Conservation (phyloP, 768 basidiomycete species). For the Lactarius akahatsu region DNA sequence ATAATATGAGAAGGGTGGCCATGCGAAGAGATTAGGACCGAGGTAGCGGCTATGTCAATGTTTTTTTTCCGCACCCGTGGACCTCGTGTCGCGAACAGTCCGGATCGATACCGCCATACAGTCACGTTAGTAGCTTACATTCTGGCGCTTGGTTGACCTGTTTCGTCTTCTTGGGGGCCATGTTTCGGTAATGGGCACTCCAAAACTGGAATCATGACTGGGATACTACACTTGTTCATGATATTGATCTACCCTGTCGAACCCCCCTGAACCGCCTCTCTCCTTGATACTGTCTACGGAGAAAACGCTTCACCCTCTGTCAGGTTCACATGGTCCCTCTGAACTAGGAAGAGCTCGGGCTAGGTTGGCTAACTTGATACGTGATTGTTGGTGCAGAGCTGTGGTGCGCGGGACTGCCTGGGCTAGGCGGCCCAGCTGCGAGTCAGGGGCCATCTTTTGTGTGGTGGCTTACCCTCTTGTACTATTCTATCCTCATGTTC, state of each 20-base stretch:
- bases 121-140: not conserved
- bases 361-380: not conserved
- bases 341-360: not conserved
- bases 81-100: not conserved
- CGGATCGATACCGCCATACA: not conserved
- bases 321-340: too few relatives aligned
- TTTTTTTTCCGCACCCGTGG: not conserved
- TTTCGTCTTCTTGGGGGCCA: not conserved
- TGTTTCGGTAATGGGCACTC: not conserved
- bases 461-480: too few relatives aligned
- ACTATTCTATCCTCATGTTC: too few relatives aligned
- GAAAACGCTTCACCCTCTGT: too few relatives aligned
- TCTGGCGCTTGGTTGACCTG: not conserved
- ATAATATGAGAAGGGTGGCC: conserved; percentile 6
- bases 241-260: not conserved
- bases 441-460: too few relatives aligned
- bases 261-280: not conserved
- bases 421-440: not conserved
- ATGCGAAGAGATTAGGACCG: not conserved
- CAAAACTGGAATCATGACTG: not conserved
- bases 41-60: not conserved
- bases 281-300: not conserved
- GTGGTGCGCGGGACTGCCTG: too few relatives aligned
- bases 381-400: not conserved
- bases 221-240: not conserved